These are phyloP conservation scores for Pseudocercospora musae DNA, from an alignment of 2,329 filamentous ascomycete species.

Conservation along the genomic window DNA sequence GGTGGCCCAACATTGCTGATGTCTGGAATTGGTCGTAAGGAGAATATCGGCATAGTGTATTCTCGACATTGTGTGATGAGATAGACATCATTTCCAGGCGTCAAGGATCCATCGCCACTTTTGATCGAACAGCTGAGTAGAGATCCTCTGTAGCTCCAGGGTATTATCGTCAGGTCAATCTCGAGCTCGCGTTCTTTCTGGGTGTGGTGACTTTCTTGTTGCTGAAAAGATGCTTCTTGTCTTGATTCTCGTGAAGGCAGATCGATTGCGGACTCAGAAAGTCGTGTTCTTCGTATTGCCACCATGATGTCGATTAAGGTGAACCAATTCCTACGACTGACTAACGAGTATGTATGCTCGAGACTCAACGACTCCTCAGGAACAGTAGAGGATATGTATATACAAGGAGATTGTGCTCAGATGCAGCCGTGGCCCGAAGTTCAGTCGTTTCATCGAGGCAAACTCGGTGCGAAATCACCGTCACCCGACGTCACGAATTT, in stretches of 20 bases:
- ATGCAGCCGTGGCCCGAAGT: background rate
- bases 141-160: constrained; percentile 1
- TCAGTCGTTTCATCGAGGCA: background rate
- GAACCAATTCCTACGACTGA: too few species aligned
- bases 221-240: too few species aligned
- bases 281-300: background rate
- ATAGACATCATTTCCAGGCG: background rate
- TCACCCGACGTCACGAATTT: background rate
- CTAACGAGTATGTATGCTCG: background rate
- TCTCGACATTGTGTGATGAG: constrained; percentile 3
- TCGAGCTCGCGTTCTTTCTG: background rate
- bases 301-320: background rate
- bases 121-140: background rate
- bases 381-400: background rate
- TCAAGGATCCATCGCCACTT: background rate
- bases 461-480: background rate
- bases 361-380: too few species aligned
- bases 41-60: background rate
- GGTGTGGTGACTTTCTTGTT: background rate
- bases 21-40: background rate
- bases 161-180: background rate
- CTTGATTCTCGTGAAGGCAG: background rate
- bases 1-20: background rate
- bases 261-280: background rate
- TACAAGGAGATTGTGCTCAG: background rate